Conservation (phyloP, 192 early-diverging fungal species). For the Obelidium mucronatum region DNA sequence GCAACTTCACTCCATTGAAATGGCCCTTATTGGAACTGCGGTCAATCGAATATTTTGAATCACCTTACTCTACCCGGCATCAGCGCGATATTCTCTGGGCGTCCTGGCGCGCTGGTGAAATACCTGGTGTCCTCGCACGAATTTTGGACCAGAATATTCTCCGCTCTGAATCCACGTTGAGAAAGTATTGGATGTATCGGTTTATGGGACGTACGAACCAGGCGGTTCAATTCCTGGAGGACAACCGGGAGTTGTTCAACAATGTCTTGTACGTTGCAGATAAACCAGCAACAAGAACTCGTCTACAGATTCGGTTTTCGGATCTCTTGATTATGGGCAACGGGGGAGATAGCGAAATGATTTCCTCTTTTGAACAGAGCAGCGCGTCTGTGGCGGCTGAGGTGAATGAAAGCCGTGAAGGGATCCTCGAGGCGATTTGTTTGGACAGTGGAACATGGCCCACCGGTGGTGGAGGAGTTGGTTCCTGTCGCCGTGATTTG, state of each 20-base stretch:
- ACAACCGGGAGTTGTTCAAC: slow-evolving; percentile 32
- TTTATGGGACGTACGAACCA: slow-evolving; percentile 38
- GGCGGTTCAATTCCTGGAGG: slow-evolving; percentile 30
- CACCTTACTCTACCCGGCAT: slow-evolving; percentile 34
- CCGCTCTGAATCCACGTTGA: slow-evolving; percentile 40
- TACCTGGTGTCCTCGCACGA: slow-evolving; percentile 52
- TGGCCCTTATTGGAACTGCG: slow-evolving; percentile 3
- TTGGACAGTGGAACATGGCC: no score
- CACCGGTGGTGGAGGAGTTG: no score
- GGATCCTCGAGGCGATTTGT: no score
- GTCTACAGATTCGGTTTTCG: no score
- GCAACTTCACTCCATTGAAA: not conserved
- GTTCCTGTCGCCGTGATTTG: no score
- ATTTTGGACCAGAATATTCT: slow-evolving; percentile 52
- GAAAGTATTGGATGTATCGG: slow-evolving; percentile 42
- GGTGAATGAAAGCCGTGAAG: no score
- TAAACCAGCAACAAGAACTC: no score
- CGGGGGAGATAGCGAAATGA: slow-evolving; percentile 47
- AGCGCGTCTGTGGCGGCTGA: no score
- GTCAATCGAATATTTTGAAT: slow-evolving; percentile 30
- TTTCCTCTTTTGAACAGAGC: slow-evolving; percentile 13
- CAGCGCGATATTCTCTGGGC: slow-evolving; percentile 52
- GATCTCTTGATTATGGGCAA: slow-evolving; percentile 41
- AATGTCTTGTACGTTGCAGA: slow-evolving; percentile 43
- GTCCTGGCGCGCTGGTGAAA: slow-evolving; percentile 45